These are phyloP conservation scores for Digitaria exilis DNA, from an alignment of 202 grass and related monocot genomes.

Conservation along the genomic window DNA sequence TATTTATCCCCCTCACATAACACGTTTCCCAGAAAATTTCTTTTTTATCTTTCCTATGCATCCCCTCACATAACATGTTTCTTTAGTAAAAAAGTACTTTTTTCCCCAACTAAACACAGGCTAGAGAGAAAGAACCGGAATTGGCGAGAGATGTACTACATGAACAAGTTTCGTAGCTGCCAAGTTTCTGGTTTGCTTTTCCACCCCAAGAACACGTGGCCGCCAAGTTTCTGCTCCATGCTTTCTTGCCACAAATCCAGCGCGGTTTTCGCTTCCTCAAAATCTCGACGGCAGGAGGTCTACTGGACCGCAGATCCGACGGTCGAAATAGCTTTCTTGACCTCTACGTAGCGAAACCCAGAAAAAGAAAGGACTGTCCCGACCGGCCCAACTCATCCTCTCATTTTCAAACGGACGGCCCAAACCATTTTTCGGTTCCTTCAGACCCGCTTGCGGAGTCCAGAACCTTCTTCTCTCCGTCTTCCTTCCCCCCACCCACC, in stretches of 20 bases:
- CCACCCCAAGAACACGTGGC: neutral
- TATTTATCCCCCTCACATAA: too few species aligned
- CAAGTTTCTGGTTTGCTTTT: neutral
- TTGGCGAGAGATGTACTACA: neutral
- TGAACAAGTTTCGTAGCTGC: neutral
- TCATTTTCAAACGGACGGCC: neutral
- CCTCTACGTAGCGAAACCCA: neutral
- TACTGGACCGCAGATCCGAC: slow-evolving; percentile 1
- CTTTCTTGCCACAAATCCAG: neutral
- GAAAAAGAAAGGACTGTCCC: neutral
- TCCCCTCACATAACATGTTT: too few species aligned
- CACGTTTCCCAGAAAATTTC: too few species aligned
- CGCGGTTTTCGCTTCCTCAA: neutral
- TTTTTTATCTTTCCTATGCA: too few species aligned
- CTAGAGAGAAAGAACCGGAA: neutral
- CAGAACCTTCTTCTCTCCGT: neutral
- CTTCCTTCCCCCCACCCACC: slow-evolving; percentile 6
- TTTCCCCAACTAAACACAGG: too few species aligned
- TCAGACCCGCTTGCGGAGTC: neutral
- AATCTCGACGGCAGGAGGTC: neutral
- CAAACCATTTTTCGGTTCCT: neutral
- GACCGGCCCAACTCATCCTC: neutral
- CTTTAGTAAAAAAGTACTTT: too few species aligned
- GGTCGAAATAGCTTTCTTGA: slow-evolving; percentile 5
- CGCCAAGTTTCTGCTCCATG: slow-evolving; percentile 13